A percentile compares a stretch with the other conserved stretches of the same genome.
These are phyloP conservation scores for Ogataea paradorogensis DNA, from an alignment of 805 yeast genomes.

Conservation along the genomic window DNA sequence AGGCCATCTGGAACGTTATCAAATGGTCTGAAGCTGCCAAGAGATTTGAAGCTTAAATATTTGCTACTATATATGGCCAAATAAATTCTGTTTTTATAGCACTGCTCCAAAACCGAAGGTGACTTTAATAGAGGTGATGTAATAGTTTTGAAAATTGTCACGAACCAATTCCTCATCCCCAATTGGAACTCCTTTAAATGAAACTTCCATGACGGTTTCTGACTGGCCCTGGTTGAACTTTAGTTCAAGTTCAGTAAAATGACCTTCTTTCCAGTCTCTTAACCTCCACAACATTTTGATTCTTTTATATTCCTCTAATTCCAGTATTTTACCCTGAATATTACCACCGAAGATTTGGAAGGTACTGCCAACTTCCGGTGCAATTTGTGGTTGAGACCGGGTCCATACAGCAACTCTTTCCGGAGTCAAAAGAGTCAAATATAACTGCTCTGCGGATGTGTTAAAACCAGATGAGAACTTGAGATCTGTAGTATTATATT, in stretches of 20 bases:
- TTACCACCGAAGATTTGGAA: constrained; percentile 86
- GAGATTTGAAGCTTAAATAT: constrained; percentile 48
- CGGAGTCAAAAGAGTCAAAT: constrained; percentile 70
- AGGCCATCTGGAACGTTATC: constrained; percentile 90
- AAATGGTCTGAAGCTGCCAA: constrained; percentile 89
- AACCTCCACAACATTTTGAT: constrained; percentile 85
- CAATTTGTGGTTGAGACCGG: constrained; percentile 63
- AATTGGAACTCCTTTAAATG: constrained; percentile 85
- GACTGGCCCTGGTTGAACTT: constrained; percentile 72
- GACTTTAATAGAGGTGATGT: constrained; percentile 81
- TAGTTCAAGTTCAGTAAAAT: constrained; percentile 66
- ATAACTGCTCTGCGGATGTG: constrained; percentile 85
- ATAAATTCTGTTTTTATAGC: constrained; percentile 49
- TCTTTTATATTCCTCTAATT: constrained; percentile 53
- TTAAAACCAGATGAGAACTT: constrained; percentile 77
- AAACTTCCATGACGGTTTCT: constrained; percentile 77
- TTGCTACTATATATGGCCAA: not conserved
- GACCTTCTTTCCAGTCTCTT: constrained; percentile 83
- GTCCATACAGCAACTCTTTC: constrained; percentile 89
- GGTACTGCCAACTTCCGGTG: constrained; percentile 56
- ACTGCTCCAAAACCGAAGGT: constrained; percentile 97
- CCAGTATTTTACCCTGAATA: constrained; percentile 65
- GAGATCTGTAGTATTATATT: constrained; percentile 77
- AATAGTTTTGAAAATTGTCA: constrained; percentile 83
- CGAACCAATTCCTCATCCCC: constrained; percentile 92